phyloP scores from a whole-genome alignment of 2,329 filamentous ascomycete species.

The Phialophora verrucosa region DNA sequence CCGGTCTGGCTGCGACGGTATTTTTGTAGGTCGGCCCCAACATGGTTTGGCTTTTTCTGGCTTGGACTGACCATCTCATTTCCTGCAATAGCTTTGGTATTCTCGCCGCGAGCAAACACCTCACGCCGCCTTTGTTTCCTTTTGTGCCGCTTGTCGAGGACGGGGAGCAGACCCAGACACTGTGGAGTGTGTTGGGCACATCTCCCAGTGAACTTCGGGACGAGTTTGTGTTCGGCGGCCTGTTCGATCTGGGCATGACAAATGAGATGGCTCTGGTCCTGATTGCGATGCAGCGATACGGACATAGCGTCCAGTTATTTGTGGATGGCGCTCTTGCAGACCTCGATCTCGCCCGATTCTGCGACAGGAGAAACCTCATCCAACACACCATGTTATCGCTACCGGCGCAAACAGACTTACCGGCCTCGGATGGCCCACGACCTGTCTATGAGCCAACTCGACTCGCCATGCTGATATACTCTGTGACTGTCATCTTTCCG shows the following conservation, averaged over 20 bases:
- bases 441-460: constrained; percentile 21
- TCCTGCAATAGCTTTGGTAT: constrained; percentile 7
- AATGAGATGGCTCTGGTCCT: constrained; percentile 7
- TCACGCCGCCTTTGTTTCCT: constrained; percentile 15
- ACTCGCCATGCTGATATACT: constrained; percentile 19
- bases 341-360: constrained; percentile 14
- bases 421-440: not conserved
- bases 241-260: constrained; percentile 17
- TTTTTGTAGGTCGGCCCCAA: constrained; percentile 13
- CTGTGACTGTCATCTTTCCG: constrained; percentile 21
- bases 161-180: not conserved
- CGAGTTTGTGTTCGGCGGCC: constrained; percentile 16
- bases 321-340: constrained; percentile 19
- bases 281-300: constrained; percentile 21
- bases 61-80: not conserved
- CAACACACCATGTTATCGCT: constrained; percentile 17
- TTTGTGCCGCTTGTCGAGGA: constrained; percentile 17
- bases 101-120: constrained; percentile 6
- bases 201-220: constrained; percentile 10
- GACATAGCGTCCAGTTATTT: constrained; percentile 6
- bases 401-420: constrained; percentile 2
- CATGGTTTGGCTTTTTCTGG: not conserved
- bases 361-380: constrained; percentile 21
- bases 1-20: constrained; percentile 15
- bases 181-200: constrained; percentile 8